Evolutionary conservation across 2,329 filamentous ascomycete genomes (phyloP).

Genomic region (Paracoccidioides lutzii): DNA sequence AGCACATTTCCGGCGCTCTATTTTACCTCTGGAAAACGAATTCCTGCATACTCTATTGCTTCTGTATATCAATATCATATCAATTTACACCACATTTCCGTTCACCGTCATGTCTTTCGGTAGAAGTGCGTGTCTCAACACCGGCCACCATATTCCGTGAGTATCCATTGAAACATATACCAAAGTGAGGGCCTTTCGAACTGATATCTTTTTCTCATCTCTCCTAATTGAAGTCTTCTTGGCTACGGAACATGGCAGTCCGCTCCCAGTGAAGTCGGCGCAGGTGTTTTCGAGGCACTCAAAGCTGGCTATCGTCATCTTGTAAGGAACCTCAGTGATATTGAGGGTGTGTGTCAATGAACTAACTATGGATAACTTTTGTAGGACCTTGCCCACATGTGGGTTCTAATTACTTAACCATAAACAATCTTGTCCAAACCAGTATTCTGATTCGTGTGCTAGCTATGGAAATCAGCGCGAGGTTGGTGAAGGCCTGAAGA

Average conservation of each 20-base stretch:
- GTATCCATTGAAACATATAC: constrained; percentile 6
- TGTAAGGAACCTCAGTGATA: constrained; percentile 14
- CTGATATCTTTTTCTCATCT: neutral
- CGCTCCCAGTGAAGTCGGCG: constrained; percentile 27
- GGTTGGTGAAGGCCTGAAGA: constrained; percentile 23
- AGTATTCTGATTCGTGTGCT: neutral
- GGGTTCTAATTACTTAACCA: neutral
- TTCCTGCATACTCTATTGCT: neutral
- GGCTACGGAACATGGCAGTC: constrained; percentile 32
- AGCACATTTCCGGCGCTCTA: neutral
- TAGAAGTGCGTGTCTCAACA: constrained; percentile 28
- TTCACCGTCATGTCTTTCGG: constrained; percentile 26
- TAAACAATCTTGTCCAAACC: neutral
- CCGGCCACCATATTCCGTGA: constrained; percentile 27
- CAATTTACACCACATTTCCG: neutral
- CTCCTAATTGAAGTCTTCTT: constrained; percentile 19
- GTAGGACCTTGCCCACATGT: constrained; percentile 30
- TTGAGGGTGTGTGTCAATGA: neutral
- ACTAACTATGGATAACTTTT: constrained; percentile 8
- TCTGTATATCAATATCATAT: neutral
- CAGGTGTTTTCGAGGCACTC: constrained; percentile 28
- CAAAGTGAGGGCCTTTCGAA: neutral
- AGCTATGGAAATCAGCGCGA: constrained; percentile 30
- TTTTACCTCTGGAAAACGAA: neutral
- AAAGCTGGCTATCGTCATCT: constrained; percentile 30